Conservation (phyloP, 176 grass and related monocot species). For the Carex myosuroides region DNA sequence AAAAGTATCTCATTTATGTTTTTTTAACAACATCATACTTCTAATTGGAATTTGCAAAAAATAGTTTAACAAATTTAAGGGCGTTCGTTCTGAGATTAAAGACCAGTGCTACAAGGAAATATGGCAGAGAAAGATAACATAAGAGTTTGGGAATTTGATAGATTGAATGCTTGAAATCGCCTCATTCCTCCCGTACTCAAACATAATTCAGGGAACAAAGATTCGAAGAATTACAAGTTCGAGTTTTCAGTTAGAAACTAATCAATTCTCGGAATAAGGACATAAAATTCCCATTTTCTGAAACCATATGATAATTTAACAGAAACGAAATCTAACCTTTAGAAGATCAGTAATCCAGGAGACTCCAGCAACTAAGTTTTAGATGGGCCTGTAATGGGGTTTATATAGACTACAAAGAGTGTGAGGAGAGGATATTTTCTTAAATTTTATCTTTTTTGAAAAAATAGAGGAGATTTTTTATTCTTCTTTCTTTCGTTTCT, state of each 20-base stretch:
- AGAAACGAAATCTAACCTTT: slow-evolving; percentile 24
- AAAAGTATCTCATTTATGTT: neutral
- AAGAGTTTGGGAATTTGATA: neutral
- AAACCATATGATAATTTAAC: neutral
- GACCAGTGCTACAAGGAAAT: neutral
- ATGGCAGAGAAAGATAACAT: neutral
- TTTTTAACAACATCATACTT: neutral
- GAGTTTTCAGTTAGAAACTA: neutral
- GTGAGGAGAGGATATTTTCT: slow-evolving; percentile 26
- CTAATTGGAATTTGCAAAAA: slow-evolving; percentile 5
- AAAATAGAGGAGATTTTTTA: slow-evolving; percentile 1
- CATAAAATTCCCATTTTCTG: neutral
- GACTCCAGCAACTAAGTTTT: neutral
- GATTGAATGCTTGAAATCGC: neutral
- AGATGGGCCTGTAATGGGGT: neutral
- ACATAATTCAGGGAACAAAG: neutral
- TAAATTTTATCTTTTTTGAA: neutral
- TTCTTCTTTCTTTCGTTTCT: neutral
- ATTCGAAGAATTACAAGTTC: neutral
- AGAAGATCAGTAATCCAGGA: slow-evolving; percentile 5
- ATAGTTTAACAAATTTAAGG: neutral
- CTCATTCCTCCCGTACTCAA: neutral
- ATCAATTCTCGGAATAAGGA: neutral
- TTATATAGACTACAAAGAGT: slow-evolving; percentile 7
- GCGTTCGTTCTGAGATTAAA: neutral